Conservation (phyloP, 352 stramenopile species). For the Phytopythium delawarense region DNA sequence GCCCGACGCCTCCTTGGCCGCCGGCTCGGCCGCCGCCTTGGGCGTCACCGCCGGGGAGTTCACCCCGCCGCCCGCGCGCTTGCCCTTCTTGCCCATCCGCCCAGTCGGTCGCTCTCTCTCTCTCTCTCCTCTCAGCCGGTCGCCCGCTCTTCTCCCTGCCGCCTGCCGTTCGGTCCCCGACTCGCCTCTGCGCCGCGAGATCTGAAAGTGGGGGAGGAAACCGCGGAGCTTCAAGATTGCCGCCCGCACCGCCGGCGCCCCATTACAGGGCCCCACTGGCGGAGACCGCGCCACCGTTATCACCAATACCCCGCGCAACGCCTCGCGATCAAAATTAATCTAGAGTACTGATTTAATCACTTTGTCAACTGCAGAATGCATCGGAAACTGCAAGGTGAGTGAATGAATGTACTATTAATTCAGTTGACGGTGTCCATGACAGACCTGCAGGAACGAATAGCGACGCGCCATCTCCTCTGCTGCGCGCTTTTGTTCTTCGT, state of each 20-base stretch:
- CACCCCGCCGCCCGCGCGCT: constrained; percentile 23
- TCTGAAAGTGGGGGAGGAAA: background rate
- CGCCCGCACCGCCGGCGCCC: background rate
- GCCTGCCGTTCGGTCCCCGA: background rate
- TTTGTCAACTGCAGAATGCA: no score
- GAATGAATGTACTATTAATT: no score
- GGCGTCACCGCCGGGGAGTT: constrained; percentile 6
- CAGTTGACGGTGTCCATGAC: no score
- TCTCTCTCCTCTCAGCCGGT: no score
- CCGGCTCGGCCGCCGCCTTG: constrained; percentile 1
- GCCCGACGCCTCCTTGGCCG: background rate
- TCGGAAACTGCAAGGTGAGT: no score
- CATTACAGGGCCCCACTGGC: background rate
- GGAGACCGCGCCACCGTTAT: background rate
- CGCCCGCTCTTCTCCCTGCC: no score
- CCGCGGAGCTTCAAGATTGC: background rate
- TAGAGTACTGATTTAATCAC: no score
- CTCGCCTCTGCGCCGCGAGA: background rate
- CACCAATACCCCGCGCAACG: background rate
- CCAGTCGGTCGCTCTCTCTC: background rate
- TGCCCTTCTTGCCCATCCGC: constrained; percentile 65
- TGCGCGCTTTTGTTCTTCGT: background rate
- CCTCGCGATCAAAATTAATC: no score
- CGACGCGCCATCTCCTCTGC: background rate
- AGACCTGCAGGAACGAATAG: background rate